Evolutionary conservation across 345 rosid genomes (phyloP), one percentile per base, ranked within the genome.

Genomic region (Hevea brasiliensis): DNA sequence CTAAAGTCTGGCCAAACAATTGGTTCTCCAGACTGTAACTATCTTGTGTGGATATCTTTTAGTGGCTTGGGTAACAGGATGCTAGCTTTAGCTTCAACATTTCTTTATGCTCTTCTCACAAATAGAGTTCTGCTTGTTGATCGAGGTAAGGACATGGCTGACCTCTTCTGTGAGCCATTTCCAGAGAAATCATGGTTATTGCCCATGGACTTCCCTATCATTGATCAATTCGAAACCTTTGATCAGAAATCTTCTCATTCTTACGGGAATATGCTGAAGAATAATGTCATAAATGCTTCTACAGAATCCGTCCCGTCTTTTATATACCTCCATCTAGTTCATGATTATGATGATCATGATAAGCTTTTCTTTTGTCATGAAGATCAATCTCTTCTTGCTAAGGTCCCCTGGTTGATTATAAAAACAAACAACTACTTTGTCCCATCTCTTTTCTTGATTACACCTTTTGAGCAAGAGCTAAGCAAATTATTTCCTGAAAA

Each of bases 141-240:
- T 50, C 73, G 69, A 41, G 81, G 76, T 44, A 72, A 67, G 35
- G 81, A 77, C 61, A 77, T 77, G 70, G 68, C 5, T 18, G 81
- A 77, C 40, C 76, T 77, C 57, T 72, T 77, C 58, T 72, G 81
- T n/a, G 81, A 77, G 69, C 81, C 81, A 8, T 77, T 77, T 67
- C 81, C 76, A 15, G 69, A 67, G 68, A 77, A 67, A 14, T 77
- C 81, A 29, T 77, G 81, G 76, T 71, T 72, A 13, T 51, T 77
- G 35, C 76, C 81, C 20, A 1, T 35, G 50, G 69, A 72, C 32
- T 77, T 77, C 40, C 81, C 81, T 44, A 18, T 72, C 10, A 57
- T 60, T 44, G 64, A 68, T 61, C 69, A 67, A 18, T 72, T 77
- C 6, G 44, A 26, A 15, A 60, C 51, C 6, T 67, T 77, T 35